Evolutionary conservation across 495 filamentous ascomycete species (phyloP).

Genomic region (Niebla homalea): DNA sequence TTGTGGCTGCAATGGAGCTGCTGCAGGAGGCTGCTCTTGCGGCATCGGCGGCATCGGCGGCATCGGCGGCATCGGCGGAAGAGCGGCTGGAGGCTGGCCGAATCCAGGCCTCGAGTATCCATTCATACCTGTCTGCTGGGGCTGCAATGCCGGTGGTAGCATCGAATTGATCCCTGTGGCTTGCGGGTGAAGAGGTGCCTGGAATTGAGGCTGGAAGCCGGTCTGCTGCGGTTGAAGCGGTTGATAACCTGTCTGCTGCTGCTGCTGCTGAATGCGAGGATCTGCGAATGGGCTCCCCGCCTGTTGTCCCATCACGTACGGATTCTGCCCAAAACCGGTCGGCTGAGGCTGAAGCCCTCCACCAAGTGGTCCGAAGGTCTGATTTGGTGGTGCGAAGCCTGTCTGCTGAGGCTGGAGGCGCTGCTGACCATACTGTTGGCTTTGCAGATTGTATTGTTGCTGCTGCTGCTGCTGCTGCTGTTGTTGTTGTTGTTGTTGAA

Average conservation of each 20-base stretch:
- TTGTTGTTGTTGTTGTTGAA: constrained; percentile 33
- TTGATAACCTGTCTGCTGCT: constrained; percentile 33
- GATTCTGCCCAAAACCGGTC: constrained; percentile 35
- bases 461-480: constrained; percentile 38
- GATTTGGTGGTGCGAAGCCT: constrained; percentile 29
- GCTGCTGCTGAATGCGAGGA: constrained; percentile 35
- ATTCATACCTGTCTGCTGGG: constrained; percentile 43
- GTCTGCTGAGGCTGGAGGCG: constrained; percentile 31
- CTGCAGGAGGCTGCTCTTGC: constrained; percentile 36
- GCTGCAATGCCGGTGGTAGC: constrained; percentile 41
- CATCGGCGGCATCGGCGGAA: constrained; percentile 25
- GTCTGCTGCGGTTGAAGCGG: constrained; percentile 51
- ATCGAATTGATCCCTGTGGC: constrained; percentile 42
- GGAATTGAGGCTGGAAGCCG: constrained; percentile 48
- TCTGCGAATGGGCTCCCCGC: constrained; percentile 40
- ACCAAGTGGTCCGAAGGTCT: constrained; percentile 1
- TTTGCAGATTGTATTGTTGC: constrained; percentile 23
- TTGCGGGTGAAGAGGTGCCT: constrained; percentile 35
- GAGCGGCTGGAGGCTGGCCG: constrained; percentile 11
- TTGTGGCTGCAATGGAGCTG: constrained; percentile 58
- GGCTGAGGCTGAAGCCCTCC: constrained; percentile 22
- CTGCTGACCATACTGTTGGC: constrained; percentile 39
- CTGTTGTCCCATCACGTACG: constrained; percentile 30
- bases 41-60: constrained; percentile 24
- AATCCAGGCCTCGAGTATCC: constrained; percentile 30